Evolutionary conservation across 805 yeast genomes (phyloP).

Genomic region (Nakazawaea siamensis): DNA sequence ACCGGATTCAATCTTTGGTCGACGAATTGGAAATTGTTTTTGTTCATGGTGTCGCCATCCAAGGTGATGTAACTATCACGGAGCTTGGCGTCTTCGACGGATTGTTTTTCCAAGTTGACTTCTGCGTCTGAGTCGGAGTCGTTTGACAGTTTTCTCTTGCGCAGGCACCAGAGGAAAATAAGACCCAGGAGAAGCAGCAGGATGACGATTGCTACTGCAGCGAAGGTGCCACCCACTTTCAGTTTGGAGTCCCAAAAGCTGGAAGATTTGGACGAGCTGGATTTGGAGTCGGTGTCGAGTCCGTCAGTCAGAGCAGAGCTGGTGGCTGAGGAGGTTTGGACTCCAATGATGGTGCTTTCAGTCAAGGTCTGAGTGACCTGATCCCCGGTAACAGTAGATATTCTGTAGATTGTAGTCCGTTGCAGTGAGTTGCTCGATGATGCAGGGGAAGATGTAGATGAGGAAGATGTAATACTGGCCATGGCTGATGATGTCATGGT

Average conservation of each 20-base stretch:
- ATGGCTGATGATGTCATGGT: slow-evolving; percentile 4
- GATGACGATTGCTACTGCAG: slow-evolving; percentile 64
- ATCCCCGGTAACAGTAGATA: slow-evolving; percentile 14
- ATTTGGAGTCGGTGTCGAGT: slow-evolving; percentile 9
- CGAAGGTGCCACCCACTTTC: slow-evolving; percentile 80
- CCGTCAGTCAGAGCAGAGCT: background rate
- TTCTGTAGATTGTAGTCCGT: background rate
- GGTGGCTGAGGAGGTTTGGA: background rate
- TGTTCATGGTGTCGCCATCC: slow-evolving; percentile 14
- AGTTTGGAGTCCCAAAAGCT: slow-evolving; percentile 64
- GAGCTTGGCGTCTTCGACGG: slow-evolving; percentile 8
- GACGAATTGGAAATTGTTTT: slow-evolving; percentile 22
- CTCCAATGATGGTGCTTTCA: background rate
- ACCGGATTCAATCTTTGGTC: slow-evolving; percentile 58
- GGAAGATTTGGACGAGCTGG: slow-evolving; percentile 11
- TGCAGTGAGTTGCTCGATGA: slow-evolving; percentile 12
- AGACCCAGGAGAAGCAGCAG: slow-evolving; percentile 37
- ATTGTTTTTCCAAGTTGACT: background rate
- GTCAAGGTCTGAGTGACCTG: slow-evolving; percentile 12
- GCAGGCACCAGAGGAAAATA: slow-evolving; percentile 21
- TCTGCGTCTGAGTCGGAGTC: background rate
- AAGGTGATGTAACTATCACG: slow-evolving; percentile 3
- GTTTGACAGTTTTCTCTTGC: background rate
- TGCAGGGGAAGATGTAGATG: slow-evolving; percentile 14
- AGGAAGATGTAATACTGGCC: slow-evolving; percentile 10